A percentile compares a stretch with the other conserved stretches of the same genome.
Conservation (phyloP, 768 basidiomycete genomes). For the Psilocybe subaeruginosa region DNA sequence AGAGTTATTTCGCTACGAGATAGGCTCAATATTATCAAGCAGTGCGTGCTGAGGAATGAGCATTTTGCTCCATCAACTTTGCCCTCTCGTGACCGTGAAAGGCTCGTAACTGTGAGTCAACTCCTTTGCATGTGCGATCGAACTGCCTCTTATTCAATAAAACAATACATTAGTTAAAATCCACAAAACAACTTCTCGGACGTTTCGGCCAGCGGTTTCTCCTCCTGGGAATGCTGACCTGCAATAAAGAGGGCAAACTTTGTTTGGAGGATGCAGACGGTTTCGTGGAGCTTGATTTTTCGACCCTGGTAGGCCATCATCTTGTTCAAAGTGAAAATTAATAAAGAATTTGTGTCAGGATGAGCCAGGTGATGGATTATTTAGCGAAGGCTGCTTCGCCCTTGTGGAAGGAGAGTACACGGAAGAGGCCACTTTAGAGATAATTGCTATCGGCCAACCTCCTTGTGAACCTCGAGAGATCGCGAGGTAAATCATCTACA, state of each 20-base stretch:
- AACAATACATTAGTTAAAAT: constrained; percentile 65
- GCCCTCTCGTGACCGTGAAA: constrained; percentile 84
- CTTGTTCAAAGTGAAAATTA: not conserved
- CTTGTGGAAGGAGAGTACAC: constrained; percentile 97
- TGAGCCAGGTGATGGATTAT: constrained; percentile 92
- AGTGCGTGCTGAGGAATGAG: constrained; percentile 92
- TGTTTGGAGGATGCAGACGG: constrained; percentile 96
- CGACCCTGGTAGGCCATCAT: constrained; percentile 66
- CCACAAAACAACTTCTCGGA: constrained; percentile 95
- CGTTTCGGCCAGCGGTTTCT: constrained; percentile 89
- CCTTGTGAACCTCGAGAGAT: constrained; percentile 90
- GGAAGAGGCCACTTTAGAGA: constrained; percentile 84
- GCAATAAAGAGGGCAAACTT: constrained; percentile 87
- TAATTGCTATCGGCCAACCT: constrained; percentile 95
- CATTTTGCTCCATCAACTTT: constrained; percentile 97
- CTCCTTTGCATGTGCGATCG: not conserved
- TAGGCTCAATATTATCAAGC: constrained; percentile 87
- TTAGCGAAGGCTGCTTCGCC: constrained; percentile 95
- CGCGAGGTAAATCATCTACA: constrained; percentile 59
- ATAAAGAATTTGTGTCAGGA: constrained; percentile 42
- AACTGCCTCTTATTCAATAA: not conserved
- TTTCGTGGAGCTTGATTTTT: constrained; percentile 84
- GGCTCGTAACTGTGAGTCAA: constrained; percentile 78
- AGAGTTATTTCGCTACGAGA: constrained; percentile 82
- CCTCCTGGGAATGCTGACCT: constrained; percentile 89